Evolutionary conservation across 2,329 filamentous ascomycete species (phyloP), one percentile per base, ranked within the genome.

Genomic region (Pezicula carpinea): DNA sequence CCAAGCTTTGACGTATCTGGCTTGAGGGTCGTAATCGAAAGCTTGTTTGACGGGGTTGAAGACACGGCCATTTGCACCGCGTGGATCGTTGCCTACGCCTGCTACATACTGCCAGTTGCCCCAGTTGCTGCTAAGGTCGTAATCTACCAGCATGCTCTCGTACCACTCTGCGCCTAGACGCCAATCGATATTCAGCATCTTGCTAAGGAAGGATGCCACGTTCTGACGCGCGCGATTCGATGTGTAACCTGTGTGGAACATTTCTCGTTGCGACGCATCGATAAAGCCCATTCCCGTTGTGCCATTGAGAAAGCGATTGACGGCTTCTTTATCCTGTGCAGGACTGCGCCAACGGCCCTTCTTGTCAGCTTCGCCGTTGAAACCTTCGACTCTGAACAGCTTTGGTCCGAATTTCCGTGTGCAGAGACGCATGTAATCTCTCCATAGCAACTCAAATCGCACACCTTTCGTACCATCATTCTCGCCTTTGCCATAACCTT

Each of bases 21-120:
- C 87, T 0, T 80, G 68, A 2, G 75, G 74, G 60, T 92, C 87
- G 59, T 92, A 91, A 53, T 90, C 85, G 36, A 87, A 79, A 0
- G 82, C 84, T 62, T 92, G 87, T 63, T 91, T 91, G 41, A 92
- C 80, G 0, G 87, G 86, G 58, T 92, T 92, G 72, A 91, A 91
- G 13, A 87, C 78, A n/a, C 87, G 73, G 5, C 58, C 58, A 23
- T 40, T 40, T 54, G 85, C 79, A 6, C 82, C 81, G 18, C 86
- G 71, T 0, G 87, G 87, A 55, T 92, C 87, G 53, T 90, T 91
- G 6, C 88, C 87, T 0, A 92, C 85, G 0, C 87, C 87, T 0
- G 87, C 77, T 0, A 88, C 79, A 51, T 92, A 92, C 63, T 90
- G 86, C 87, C 87, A 91, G 58, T 89, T 90, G 8, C 82, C 82